phyloP scores from a whole-genome alignment of 257 asterid species.

The Ophiorrhiza pumila region DNA sequence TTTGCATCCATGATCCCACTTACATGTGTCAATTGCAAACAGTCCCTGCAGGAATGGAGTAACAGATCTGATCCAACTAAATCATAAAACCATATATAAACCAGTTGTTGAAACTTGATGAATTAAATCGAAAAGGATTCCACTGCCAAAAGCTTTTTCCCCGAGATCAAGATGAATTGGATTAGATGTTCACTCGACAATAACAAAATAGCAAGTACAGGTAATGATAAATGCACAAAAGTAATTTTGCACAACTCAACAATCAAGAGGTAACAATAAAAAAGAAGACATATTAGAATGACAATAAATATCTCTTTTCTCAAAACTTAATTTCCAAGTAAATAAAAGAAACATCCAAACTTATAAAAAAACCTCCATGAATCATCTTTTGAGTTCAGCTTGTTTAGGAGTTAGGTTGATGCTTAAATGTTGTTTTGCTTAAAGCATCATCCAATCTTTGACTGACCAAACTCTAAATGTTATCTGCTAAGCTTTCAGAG shows the following conservation, averaged over 20 bases:
- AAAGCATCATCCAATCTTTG: background rate
- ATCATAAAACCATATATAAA: background rate
- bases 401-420: background rate
- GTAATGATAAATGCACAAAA: background rate
- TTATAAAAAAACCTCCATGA: background rate
- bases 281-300: background rate
- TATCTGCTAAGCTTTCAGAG: background rate
- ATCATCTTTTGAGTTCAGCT: background rate
- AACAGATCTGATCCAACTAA: background rate
- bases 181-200: background rate
- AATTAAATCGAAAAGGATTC: background rate
- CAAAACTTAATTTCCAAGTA: background rate
- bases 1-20: slow-evolving; percentile 60
- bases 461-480: background rate
- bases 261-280: background rate
- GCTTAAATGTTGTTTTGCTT: no score
- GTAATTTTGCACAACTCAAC: no score
- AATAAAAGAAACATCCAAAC: background rate
- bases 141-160: background rate
- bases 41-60: background rate
- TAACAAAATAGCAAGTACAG: background rate
- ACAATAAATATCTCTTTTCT: background rate
- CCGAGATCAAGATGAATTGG: background rate
- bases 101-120: background rate
- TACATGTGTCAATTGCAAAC: background rate